Evolutionary conservation across 306 rosid species (phyloP).

Genomic region (Carpinus viminea): DNA sequence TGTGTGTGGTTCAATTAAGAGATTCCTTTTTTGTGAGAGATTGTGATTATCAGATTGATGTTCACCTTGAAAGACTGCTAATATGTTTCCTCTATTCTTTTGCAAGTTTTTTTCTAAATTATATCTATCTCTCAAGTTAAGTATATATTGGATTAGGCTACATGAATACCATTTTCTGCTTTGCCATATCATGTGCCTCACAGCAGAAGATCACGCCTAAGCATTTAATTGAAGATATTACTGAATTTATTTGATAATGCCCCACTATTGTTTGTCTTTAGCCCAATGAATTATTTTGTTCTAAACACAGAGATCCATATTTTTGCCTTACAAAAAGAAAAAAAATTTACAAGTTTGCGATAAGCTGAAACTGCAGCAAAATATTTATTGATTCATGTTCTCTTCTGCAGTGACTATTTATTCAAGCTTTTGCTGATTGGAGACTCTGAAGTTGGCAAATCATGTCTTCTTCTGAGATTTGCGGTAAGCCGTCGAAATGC

Average conservation of each 20-base stretch:
- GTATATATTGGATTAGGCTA: background rate
- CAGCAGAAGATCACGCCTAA: background rate
- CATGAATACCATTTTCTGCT: background rate
- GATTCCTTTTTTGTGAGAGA: background rate
- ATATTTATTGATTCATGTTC: slow-evolving; percentile 4
- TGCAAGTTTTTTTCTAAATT: background rate
- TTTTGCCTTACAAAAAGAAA: background rate
- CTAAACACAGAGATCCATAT: background rate
- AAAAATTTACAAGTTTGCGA: background rate
- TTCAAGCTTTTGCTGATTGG: slow-evolving; percentile 60
- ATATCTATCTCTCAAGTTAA: background rate
- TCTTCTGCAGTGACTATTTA: slow-evolving; percentile 49
- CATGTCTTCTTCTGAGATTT: slow-evolving; percentile 58
- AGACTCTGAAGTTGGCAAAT: slow-evolving; percentile 58
- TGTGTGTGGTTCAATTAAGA: background rate
- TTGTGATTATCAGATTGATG: background rate
- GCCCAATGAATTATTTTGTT: background rate
- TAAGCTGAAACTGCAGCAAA: background rate
- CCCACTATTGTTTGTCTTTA: background rate
- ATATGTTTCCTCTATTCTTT: background rate
- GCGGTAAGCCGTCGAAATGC: slow-evolving; percentile 38
- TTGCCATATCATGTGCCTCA: background rate
- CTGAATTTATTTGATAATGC: background rate
- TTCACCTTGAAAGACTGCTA: background rate
- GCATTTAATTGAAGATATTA: background rate